Base-by-base conservation (phyloP, 192 early-diverging fungal genomes). In the Backusella tarrabulga region DNA sequence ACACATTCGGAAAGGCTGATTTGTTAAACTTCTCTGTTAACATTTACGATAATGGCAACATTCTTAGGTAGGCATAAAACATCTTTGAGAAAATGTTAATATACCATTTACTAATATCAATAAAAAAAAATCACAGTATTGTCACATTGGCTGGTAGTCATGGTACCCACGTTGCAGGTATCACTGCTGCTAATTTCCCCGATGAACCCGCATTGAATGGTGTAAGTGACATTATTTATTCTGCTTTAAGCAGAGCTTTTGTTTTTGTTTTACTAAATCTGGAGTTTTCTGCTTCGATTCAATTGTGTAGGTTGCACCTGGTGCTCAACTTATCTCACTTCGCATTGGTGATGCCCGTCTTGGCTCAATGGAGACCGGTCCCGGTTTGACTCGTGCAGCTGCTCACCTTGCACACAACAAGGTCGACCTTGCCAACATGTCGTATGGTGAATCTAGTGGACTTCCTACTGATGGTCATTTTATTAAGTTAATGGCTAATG, bases 151-250 rank as follows among this genome's bases (percentile, higher is more conserved):
- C 89, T 60, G 94, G 95, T n/a, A 80, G 89, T 34, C 98, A 99
- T 79, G 93, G 94, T 29, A 98, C 94, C 7, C 98, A 99, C 75
- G 98, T 99, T 67, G 96, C 97, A 40, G 94, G 92, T 26, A 98
- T 99, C 77, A 85, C 95, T 19, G 95, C 95, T 2, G 96, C 95
- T 12, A 83, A 97, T 84, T 91, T 93, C 77, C 94, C 96, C 5
- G 93, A 96, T 8, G 93, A 96, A 52, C 92, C 93, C 6, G 86
- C 85, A 38, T 84, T 93, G 63, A 94, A 96, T 80, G 98, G 98
- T 78, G 93, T 93, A 84, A 74, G 71, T 77, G 8, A 15, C 6
- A 36, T 71, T 40, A 71, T 71, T 12, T 41, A 15, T n/a, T 26
- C 38, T 46, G 7, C 17, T 72, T 34, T 35, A 34, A 46, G 12